phyloP scores from a whole-genome alignment of 257 asterid species.

The Solanum ahanhuiri region DNA sequence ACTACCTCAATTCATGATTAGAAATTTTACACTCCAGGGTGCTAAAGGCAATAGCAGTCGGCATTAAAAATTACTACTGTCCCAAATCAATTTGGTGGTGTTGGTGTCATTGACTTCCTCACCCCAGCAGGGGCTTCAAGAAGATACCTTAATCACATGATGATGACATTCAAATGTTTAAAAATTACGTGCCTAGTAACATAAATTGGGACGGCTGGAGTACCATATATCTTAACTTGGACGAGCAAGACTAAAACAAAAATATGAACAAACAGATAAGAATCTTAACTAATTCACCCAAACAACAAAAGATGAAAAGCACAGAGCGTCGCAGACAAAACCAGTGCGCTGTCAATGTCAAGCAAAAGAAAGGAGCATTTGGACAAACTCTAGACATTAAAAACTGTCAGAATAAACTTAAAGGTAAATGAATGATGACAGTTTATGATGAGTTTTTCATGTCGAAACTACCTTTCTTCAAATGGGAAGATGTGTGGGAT shows the following conservation, averaged over 20 bases:
- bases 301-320: neutral
- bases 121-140: neutral
- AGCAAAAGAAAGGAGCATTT: neutral
- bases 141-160: neutral
- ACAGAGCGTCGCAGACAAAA: neutral
- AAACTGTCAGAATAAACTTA: neutral
- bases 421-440: neutral
- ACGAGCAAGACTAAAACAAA: neutral
- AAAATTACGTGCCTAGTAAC: neutral
- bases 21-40: neutral
- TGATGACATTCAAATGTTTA: neutral
- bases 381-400: neutral
- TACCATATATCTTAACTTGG: neutral
- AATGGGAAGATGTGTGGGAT: slow-evolving; percentile 92
- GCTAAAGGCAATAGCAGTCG: neutral
- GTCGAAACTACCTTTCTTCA: slow-evolving; percentile 67
- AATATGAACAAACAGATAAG: neutral
- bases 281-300: neutral
- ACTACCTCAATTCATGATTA: neutral
- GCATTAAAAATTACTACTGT: neutral
- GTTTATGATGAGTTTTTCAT: neutral
- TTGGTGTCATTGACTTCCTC: neutral
- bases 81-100: neutral
- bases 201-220: neutral
- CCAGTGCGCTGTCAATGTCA: neutral